Conservation (phyloP, 768 basidiomycete genomes). For the Astraeus odoratus region DNA sequence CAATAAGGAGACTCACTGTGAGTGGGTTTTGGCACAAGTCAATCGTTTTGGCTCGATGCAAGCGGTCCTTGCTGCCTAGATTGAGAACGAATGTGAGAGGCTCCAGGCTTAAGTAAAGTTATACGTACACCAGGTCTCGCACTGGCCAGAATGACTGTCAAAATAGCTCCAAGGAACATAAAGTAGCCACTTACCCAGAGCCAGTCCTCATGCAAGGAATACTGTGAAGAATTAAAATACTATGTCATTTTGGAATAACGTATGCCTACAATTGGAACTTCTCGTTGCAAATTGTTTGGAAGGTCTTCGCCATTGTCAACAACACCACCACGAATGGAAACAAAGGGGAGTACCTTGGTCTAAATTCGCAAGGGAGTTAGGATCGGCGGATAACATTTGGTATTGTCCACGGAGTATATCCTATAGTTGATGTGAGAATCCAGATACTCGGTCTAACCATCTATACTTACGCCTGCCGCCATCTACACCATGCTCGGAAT, state of each 20-base stretch:
- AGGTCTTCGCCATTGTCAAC: slow-evolving; percentile 51
- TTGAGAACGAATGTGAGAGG: slow-evolving; percentile 3
- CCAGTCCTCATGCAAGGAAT: slow-evolving; percentile 89
- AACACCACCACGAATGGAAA: not conserved
- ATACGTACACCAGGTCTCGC: slow-evolving; percentile 94
- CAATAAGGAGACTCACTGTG: slow-evolving; percentile 59
- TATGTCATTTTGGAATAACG: not conserved
- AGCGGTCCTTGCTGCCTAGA: slow-evolving; percentile 73
- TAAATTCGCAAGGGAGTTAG: slow-evolving; percentile 87
- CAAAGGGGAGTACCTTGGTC: slow-evolving; percentile 64
- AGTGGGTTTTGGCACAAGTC: slow-evolving; percentile 96
- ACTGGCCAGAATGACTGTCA: slow-evolving; percentile 38
- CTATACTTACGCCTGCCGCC: slow-evolving; percentile 47
- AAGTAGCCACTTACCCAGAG: slow-evolving; percentile 64
- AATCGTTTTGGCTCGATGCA: slow-evolving; percentile 79
- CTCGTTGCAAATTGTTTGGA: slow-evolving; percentile 88
- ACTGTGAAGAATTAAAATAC: slow-evolving; percentile 36
- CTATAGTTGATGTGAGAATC: slow-evolving; percentile 27
- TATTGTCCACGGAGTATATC: slow-evolving; percentile 89
- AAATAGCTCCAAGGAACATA: not conserved
- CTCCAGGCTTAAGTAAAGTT: not conserved
- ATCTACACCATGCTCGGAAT: slow-evolving; percentile 26
- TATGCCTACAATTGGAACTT: slow-evolving; percentile 83
- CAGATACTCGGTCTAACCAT: not conserved
- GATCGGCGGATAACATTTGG: slow-evolving; percentile 90